Conservation (phyloP, 169 alveolate genomes). For the Eimeria acervulina region DNA sequence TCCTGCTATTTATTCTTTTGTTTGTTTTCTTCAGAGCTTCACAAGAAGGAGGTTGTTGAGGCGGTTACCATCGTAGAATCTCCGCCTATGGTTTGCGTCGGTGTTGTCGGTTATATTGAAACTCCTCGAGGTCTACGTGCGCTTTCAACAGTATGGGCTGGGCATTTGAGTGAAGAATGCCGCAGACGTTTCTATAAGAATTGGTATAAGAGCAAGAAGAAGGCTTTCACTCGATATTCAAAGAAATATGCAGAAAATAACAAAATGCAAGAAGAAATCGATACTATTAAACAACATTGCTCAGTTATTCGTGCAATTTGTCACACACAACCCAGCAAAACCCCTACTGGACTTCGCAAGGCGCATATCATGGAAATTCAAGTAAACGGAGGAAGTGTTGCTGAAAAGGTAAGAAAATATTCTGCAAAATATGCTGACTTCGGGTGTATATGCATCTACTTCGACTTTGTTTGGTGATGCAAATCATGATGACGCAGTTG, state of each 20-base stretch:
- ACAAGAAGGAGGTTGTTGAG: conserved; percentile 99
- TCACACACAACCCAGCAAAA: conserved; percentile 99
- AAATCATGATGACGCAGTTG: too few relatives aligned
- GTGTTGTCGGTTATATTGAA: conserved; percentile 99
- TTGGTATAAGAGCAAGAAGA: conserved; percentile 98
- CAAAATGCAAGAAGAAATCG: conserved; percentile 94
- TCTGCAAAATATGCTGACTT: neutral
- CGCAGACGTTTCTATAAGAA: conserved; percentile 99
- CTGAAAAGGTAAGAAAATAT: conserved; percentile 93
- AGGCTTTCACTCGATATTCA: conserved; percentile 99
- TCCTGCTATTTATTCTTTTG: neutral
- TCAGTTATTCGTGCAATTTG: conserved; percentile 98
- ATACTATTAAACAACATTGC: conserved; percentile 98
- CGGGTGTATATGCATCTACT: neutral
- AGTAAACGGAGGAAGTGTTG: conserved; percentile 98
- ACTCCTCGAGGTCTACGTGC: conserved; percentile 99
- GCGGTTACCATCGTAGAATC: conserved; percentile 99
- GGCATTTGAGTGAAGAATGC: conserved; percentile 98
- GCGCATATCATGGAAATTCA: conserved; percentile 99
- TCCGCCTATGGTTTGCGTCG: conserved; percentile 99
- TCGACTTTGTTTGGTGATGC: too few relatives aligned
- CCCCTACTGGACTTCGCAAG: conserved; percentile 97
- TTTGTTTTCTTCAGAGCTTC: conserved; percentile 89
- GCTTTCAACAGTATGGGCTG: conserved; percentile 99
- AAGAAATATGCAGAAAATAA: conserved; percentile 94